A percentile compares a stretch with the other conserved stretches of the same genome.
Conservation (phyloP, 768 basidiomycete genomes). For the Serpula lacrymans region DNA sequence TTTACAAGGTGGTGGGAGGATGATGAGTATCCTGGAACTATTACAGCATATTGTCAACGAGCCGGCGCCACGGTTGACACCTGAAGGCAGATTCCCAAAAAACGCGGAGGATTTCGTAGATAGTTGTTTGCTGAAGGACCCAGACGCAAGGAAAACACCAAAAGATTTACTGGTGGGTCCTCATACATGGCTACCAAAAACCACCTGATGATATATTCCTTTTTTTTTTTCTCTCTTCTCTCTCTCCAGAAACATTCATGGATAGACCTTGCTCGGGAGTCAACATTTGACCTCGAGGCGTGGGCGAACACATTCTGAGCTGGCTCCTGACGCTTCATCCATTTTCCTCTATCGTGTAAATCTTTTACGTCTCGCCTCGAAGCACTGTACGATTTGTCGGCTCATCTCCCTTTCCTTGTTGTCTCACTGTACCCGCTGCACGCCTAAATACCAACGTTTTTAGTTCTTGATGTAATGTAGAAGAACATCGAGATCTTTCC, state of each 20-base stretch:
- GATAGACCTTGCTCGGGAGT: slow-evolving; percentile 61
- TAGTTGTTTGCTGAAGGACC: slow-evolving; percentile 88
- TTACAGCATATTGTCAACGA: slow-evolving; percentile 99
- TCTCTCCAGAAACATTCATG: slow-evolving; percentile 61
- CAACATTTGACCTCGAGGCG: slow-evolving; percentile 68
- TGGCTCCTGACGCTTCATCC: slow-evolving; percentile 13
- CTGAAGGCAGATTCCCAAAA: slow-evolving; percentile 66
- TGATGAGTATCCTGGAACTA: slow-evolving; percentile 96
- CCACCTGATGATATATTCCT: too few species aligned
- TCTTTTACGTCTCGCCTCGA: too few species aligned
- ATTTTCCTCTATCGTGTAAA: slow-evolving; percentile 7
- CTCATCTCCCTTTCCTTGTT: slow-evolving; percentile 25
- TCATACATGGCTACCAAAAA: slow-evolving; percentile 5
- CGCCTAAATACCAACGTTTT: too few species aligned
- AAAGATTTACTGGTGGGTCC: slow-evolving; percentile 77
- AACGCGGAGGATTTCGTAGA: slow-evolving; percentile 86
- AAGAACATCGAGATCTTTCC: too few species aligned
- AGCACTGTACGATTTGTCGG: slow-evolving; percentile 11
- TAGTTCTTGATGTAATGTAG: too few species aligned
- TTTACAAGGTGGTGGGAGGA: slow-evolving; percentile 92
- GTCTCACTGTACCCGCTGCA: slow-evolving; percentile 20
- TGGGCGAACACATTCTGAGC: slow-evolving; percentile 76
- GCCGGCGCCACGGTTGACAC: slow-evolving; percentile 84
- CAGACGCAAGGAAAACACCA: slow-evolving; percentile 75
- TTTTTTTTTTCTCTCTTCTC: background rate